Evolutionary conservation across 495 filamentous ascomycete species (phyloP), one percentile per base, ranked within the genome.

Genomic region (Neurospora cerealis): DNA sequence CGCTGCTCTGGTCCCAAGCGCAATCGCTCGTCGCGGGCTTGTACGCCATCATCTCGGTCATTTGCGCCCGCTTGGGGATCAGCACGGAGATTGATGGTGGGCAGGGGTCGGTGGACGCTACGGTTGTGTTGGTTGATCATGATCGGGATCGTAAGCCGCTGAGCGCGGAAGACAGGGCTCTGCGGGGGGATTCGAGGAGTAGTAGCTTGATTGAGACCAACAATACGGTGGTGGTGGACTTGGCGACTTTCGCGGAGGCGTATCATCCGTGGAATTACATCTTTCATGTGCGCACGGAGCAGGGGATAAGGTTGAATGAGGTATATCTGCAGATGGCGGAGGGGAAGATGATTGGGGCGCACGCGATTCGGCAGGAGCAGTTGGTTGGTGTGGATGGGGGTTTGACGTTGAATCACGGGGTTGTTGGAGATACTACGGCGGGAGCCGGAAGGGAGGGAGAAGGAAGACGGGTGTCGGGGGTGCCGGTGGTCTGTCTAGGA

Each of bases 21-120:
- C 94, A 97, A 83, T 82, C 83, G 38, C 85, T 95, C 17, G 79
- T 98, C 32, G 92, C 92, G 28, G 88, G 87, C 70, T 77, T 97
- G 73, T 98, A 98, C 85, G 89, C 88, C 76, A 85, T 98, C 60
- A 83, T 96, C 77, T 88, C 89, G 44, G 83, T 90, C 70, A 83
- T 93, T 36, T 91, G 89, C 73, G 86, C 90, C 44, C 86, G 90
- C 74, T 81, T 89, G 15, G 83, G 83, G 8, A 83, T 86, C 83
- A 91, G 73, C 84, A 94, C 78, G 79, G 93, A 80, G 87, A 90
- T 81, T 13, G 80, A 82, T 71, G 83, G 81, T 75, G 87, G 88
- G 28, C 87, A 89, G 13, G 89, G 88, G 28, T 91, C 93, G 36
- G 88, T 97, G 42, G 93, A 98, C 84, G 86, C 89, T 2, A 89